Percentiles rank a stretch among this genome's conserved stretches.
Evolutionary conservation across 2,329 filamentous ascomycete genomes (phyloP).

Genomic region (Raffaelea deltoideospora): DNA sequence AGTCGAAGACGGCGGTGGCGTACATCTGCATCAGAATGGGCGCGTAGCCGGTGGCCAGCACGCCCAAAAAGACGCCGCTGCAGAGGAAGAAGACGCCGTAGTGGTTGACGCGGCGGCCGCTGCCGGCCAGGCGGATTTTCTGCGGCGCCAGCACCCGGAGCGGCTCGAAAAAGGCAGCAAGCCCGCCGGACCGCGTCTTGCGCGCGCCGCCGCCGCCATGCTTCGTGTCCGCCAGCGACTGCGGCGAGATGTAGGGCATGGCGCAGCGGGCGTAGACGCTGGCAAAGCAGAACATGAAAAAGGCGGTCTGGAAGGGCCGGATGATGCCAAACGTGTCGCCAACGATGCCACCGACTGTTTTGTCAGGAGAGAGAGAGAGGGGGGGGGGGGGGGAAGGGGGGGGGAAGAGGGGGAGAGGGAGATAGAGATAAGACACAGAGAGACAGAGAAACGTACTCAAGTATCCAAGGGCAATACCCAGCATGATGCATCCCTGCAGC

Average conservation of each 20-base stretch:
- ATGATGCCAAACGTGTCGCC: conserved; percentile 48
- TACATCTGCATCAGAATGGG: conserved; percentile 46
- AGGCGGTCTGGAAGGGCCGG: conserved; percentile 49
- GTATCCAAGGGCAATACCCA: conserved; percentile 50
- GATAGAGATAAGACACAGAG: neutral
- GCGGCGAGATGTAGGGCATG: conserved; percentile 35
- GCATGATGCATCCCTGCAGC: conserved; percentile 51
- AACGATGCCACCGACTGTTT: conserved; percentile 44
- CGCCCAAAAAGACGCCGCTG: conserved; percentile 49
- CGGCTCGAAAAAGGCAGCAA: conserved; percentile 46
- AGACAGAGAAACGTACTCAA: conserved; percentile 32
- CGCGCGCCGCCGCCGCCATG: too few species aligned
- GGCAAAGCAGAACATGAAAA: conserved; percentile 35
- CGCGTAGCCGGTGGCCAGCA: conserved; percentile 55
- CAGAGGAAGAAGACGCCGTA: conserved; percentile 50
- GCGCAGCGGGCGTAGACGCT: conserved; percentile 25
- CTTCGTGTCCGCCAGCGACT: conserved; percentile 18
- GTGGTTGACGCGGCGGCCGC: conserved; percentile 37
- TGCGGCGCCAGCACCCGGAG: conserved; percentile 46
- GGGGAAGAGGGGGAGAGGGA: neutral
- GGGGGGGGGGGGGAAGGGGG: neutral
- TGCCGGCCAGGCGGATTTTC: conserved; percentile 30
- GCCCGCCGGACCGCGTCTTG: conserved; percentile 17
- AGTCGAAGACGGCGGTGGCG: conserved; percentile 37
- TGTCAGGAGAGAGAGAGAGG: neutral